Evolutionary conservation across 164 flowering plant genomes (phyloP), one percentile per base, ranked within the genome.

Genomic region (Berberis vulgaris): DNA sequence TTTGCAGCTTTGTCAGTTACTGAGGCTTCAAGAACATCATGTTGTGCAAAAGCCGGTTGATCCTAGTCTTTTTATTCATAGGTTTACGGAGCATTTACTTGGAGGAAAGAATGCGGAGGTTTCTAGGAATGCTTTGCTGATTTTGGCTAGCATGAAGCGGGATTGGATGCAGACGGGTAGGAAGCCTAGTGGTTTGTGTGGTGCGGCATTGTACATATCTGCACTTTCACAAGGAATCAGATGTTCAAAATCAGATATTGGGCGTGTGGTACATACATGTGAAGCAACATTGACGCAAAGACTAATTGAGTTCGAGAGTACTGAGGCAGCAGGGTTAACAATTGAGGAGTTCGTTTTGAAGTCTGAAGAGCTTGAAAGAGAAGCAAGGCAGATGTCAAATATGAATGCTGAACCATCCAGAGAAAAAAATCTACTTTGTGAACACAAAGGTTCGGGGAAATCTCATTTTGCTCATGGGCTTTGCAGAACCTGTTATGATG

Each of bases 101-200:
- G 71, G 79, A 55, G 78, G 65, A 56, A 71, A 54, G 50, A 75
- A 86, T 59, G 62, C 44, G 53, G 71, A 57, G 10, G 80, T 93
- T 46, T 74, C 78, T 10, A 68, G 59, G 61, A 86, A 89, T 65
- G 98, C 98, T 45, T 59, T 83, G 61, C 79, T 73, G 62, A 82
- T 94, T 58, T 72, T 91, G 72, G 84, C 91, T 13, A 90, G 93
- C 80, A 94, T 94, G 98, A 94, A 90, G 66, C 79, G 91, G 55
- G 92, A 94, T 57, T 94, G 98, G 98, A 84, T 94, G 81, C 97
- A 90, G 97, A 93, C 97, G 50, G 98, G 98, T 55, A 87, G 98
- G 68, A 93, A 88, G 65, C 98, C 98, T 1, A 91, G 92, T 77
- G 98, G 96, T 7, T 50, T 94, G 67, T 94, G 97, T 76, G 98